Evolutionary conservation across 2,329 filamentous ascomycete genomes (phyloP).

Genomic region (Colletotrichum salicis): DNA sequence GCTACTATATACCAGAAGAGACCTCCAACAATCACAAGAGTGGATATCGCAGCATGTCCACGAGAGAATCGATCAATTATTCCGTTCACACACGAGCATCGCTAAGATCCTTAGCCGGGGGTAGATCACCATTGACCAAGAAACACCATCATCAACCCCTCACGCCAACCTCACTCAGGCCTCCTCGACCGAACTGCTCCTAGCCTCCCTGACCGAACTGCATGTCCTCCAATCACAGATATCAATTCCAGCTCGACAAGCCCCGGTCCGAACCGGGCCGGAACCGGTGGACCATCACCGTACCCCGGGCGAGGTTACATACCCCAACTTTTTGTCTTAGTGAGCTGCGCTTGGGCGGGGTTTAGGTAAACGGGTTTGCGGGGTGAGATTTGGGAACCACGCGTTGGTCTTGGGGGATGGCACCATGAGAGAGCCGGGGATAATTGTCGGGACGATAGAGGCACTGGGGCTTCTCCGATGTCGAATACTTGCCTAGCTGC

Average conservation of each 20-base stretch:
- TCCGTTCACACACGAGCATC: not conserved
- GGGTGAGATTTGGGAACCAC: slow-evolving; percentile 6
- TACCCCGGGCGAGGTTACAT: slow-evolving; percentile 24
- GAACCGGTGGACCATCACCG: slow-evolving; percentile 23
- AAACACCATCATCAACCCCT: not conserved
- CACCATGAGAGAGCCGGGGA: not conserved
- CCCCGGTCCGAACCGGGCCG: slow-evolving; percentile 28
- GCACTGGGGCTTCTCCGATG: not conserved
- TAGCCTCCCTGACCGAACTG: not conserved
- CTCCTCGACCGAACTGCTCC: not conserved
- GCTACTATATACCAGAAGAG: not conserved
- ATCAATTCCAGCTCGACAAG: not conserved
- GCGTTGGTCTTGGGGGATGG: not conserved
- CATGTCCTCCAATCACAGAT: slow-evolving; percentile 21
- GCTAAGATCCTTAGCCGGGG: not conserved
- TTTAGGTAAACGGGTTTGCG: slow-evolving; percentile 11
- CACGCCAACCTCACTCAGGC: slow-evolving; percentile 10
- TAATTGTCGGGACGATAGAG: not conserved
- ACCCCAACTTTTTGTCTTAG: slow-evolving; percentile 26
- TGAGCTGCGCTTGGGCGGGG: slow-evolving; percentile 9
- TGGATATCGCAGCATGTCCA: not conserved
- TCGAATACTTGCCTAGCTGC: not conserved
- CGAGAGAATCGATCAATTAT: not conserved
- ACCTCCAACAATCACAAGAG: not conserved
- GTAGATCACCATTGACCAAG: not conserved